phyloP scores from a whole-genome alignment of 225 moss, liverwort and hornwort genomes.

The Ulota crispa region DNA sequence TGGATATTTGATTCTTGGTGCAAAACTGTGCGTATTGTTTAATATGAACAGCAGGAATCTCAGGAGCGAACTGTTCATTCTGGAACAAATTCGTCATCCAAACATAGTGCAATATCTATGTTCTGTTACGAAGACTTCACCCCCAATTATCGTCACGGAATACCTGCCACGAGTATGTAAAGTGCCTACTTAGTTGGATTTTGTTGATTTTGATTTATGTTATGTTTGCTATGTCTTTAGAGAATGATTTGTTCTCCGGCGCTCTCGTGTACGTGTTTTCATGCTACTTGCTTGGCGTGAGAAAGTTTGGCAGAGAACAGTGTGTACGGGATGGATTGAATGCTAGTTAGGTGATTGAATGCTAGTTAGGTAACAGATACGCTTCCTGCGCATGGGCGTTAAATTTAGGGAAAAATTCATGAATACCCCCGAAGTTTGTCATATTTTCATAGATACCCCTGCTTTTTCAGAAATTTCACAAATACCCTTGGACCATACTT shows the following conservation, averaged over 20 bases:
- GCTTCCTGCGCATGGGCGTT: background rate
- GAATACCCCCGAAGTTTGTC: too few species aligned
- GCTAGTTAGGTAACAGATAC: background rate
- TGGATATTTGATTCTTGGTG: background rate
- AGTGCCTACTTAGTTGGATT: background rate
- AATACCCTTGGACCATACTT: too few species aligned
- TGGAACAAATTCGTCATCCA: slow-evolving; percentile 72
- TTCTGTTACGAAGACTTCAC: slow-evolving; percentile 53
- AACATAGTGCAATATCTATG: slow-evolving; percentile 74
- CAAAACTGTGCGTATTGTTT: background rate
- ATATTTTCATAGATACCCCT: too few species aligned
- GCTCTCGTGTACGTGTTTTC: background rate
- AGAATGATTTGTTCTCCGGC: background rate
- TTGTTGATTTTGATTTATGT: background rate
- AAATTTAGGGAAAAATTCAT: too few species aligned
- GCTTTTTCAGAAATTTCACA: too few species aligned
- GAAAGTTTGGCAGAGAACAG: background rate
- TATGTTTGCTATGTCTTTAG: background rate
- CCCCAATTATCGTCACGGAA: slow-evolving; percentile 62
- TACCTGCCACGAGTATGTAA: slow-evolving; percentile 58
- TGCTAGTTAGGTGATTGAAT: background rate
- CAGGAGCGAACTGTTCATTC: slow-evolving; percentile 46
- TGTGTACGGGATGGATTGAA: background rate
- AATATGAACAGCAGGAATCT: slow-evolving; percentile 46
- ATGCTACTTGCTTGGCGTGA: background rate